phyloP scores from a whole-genome alignment of 2,329 filamentous ascomycete species.

The Achaetomium macrosporum region DNA sequence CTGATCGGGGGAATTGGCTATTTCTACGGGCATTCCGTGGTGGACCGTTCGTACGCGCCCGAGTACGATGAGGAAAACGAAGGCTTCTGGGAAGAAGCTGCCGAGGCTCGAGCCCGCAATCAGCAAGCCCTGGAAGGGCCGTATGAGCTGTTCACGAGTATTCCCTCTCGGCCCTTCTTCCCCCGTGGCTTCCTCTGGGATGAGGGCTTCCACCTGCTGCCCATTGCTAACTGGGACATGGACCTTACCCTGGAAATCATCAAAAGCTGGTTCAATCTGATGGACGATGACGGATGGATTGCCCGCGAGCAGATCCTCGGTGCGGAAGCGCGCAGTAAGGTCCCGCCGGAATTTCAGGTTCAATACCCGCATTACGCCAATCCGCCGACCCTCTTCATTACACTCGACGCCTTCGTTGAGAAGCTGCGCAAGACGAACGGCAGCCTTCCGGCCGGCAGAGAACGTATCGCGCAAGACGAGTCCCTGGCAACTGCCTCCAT shows the following conservation, averaged over 20 bases:
- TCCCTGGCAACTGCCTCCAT: slow-evolving; percentile 58
- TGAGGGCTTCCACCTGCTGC: slow-evolving; percentile 90
- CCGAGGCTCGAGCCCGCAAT: slow-evolving; percentile 65
- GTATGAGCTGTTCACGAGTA: slow-evolving; percentile 81
- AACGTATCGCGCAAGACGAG: slow-evolving; percentile 39
- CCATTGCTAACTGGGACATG: slow-evolving; percentile 89
- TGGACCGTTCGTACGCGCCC: slow-evolving; percentile 84
- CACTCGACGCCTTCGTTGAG: slow-evolving; percentile 77
- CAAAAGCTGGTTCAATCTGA: slow-evolving; percentile 91
- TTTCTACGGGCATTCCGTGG: slow-evolving; percentile 82
- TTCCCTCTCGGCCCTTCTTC: slow-evolving; percentile 93
- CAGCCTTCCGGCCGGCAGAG: slow-evolving; percentile 37
- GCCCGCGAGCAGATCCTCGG: slow-evolving; percentile 93
- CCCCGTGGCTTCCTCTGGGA: slow-evolving; percentile 97
- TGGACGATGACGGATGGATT: slow-evolving; percentile 98
- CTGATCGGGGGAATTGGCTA: slow-evolving; percentile 91
- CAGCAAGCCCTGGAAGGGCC: slow-evolving; percentile 70
- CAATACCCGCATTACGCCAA: slow-evolving; percentile 98
- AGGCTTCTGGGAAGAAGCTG: slow-evolving; percentile 90
- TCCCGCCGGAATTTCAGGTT: slow-evolving; percentile 84
- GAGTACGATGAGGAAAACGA: slow-evolving; percentile 96
- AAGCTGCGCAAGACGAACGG: slow-evolving; percentile 60
- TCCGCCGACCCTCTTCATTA: slow-evolving; percentile 88
- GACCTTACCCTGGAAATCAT: slow-evolving; percentile 83
- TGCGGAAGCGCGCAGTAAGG: slow-evolving; percentile 86